Evolutionary conservation across 2,329 filamentous ascomycete species (phyloP), one percentile per base, ranked within the genome.

Genomic region (Thielaviopsis populi): DNA sequence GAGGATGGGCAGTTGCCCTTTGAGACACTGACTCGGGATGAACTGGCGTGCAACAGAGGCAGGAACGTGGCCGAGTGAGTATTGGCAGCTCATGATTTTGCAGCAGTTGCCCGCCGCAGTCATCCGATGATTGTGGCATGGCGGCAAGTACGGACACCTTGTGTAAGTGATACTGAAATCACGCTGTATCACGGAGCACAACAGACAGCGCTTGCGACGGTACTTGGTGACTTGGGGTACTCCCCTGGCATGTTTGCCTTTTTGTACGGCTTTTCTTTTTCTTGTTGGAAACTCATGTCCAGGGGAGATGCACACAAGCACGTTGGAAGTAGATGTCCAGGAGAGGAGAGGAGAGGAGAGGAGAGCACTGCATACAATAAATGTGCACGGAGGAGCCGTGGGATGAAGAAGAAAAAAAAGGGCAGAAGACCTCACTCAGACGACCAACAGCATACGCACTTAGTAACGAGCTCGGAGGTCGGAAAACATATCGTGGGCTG

Each of bases 21-120:
- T 54, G 50, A 54, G 50, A 54, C 50, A 54, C 17, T 33, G 50
- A 54, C 50, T 54, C 50, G 50, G 50, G 50, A 54, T n/a, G 50
- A 54, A 54, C 50, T 54, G 50, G 50, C 6, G 50, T 22, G 33
- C 24, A 33, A 54, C 50, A 54, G 46, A 50, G 50, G 50, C 50
- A 54, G 50, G 50, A 54, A 33, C 50, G 50, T 54, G 50, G 17
- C 50, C 8, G 13, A 33, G n/a, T 17, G 19, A 54, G 22, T n/a
- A 30, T 54, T 13, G 50, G 13, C 50, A 33, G 33, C 27, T 33
- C 27, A 54, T 54, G 24, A 37, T n/a, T 33, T 30, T 22, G 46
- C 24, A 27, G 17, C 27, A n/a, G 50, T 54, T 54, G 46, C 46
- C 19, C 33, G 50, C 27, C 13, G 30, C 50, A 54, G 50, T 54